Base-by-base conservation (phyloP, 192 early-diverging fungal genomes). In the Lobosporangium transversale region DNA sequence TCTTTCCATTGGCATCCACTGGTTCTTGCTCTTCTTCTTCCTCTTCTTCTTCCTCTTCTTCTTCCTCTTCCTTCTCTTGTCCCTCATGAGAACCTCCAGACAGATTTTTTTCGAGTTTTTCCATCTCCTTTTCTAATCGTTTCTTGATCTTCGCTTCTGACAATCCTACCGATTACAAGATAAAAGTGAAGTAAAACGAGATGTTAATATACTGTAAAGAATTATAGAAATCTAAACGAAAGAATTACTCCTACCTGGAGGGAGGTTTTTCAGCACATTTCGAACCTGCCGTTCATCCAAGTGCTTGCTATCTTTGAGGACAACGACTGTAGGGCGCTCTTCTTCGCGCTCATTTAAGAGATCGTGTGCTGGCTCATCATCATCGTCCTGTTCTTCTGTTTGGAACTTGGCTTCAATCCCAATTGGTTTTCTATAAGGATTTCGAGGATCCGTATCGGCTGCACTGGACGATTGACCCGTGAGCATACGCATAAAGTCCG, bases 361-460 rank as follows among this genome's bases (percentile, higher is more conserved):
- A 66, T 75, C 70, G 29, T 75, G 70, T 36, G 62, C 70, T 2
- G 62, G 57, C 6, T 79, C 67, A 35, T 73, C 78, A 14, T 79
- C 78, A 31, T 69, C 59, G 18, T 56, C 54, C 5, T 45, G 26
- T 0, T 58, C 26, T 3, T 78, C 74, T 4, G 43, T 35, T 24
- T 69, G 62, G 49, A 76, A 76, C 32, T 76, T 76, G 5, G 73
- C 73, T 10, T 79, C 78, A 48, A 79, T 71, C 10, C 78, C 68
- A 23, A 79, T 62, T 0, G 68, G 68, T 57, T 79, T 71, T 44
- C 43, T 42, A 40, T 79, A 70, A 23, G 78, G 78, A 57, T 70
- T 70, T 9, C 74, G 58, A 10, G 66, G 64, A 24, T 78, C 65
- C 9, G 62, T 68, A 42, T 71, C 56, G 45, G 57, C 68, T 14